A percentile compares a stretch with the other conserved stretches of the same genome.
These are phyloP conservation scores for Dillenia turbinata DNA, from an alignment of 164 flowering plant species.

Conservation along the genomic window DNA sequence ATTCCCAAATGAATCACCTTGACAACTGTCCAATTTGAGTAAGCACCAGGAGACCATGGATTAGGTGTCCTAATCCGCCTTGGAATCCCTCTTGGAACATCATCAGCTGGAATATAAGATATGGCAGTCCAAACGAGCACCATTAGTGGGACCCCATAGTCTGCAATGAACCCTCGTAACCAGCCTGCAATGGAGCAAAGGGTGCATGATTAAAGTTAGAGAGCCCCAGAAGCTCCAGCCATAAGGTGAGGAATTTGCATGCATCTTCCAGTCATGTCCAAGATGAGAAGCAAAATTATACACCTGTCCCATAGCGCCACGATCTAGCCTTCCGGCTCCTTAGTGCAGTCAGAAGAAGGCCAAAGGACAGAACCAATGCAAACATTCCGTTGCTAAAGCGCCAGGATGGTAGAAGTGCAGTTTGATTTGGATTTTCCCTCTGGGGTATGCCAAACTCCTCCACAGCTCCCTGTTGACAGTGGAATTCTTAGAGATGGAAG, in stretches of 20 bases:
- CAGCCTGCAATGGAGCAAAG: conserved; percentile 40
- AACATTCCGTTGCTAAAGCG: conserved; percentile 97
- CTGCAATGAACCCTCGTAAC: conserved; percentile 85
- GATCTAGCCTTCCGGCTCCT: conserved; percentile 94
- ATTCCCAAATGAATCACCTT: conserved; percentile 41
- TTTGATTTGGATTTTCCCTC: conserved; percentile 60
- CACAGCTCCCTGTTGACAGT: conserved; percentile 56
- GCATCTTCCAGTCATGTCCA: not conserved
- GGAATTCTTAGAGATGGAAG: too few relatives aligned
- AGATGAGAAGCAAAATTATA: not conserved
- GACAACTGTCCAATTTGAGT: conserved; percentile 90
- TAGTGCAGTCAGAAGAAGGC: conserved; percentile 82
- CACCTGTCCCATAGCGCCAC: conserved; percentile 97
- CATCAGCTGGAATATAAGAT: conserved; percentile 69
- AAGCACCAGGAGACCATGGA: conserved; percentile 97
- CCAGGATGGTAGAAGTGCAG: conserved; percentile 69
- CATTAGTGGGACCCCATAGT: conserved; percentile 97
- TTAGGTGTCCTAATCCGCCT: conserved; percentile 91
- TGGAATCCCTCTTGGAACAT: conserved; percentile 89
- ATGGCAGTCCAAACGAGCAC: conserved; percentile 89
- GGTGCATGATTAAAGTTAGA: conserved; percentile 1
- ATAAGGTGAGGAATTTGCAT: not conserved
- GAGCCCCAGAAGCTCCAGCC: not conserved
- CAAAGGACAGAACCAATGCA: conserved; percentile 89
- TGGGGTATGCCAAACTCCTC: conserved; percentile 82